Percentiles rank a stretch among this genome's conserved stretches.
phyloP scores from a whole-genome alignment of 2,329 filamentous ascomycete genomes.

The Neocucurbitaria cava region DNA sequence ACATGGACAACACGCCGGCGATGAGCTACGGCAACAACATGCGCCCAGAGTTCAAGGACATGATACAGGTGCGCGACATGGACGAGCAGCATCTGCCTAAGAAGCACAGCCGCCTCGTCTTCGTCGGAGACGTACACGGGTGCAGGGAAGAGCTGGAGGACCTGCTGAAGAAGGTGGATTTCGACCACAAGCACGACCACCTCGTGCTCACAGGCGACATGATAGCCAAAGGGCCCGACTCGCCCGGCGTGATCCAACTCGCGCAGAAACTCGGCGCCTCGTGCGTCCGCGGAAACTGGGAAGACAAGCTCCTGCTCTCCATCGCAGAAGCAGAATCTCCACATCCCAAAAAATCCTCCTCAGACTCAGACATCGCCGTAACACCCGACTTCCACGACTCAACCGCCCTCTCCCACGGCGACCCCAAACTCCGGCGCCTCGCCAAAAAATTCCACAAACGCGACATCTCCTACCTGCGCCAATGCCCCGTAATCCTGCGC shows the following conservation, averaged over 20 bases:
- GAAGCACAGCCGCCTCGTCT: slow-evolving; percentile 68
- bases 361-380: slow-evolving; percentile 32
- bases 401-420: slow-evolving; percentile 40
- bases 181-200: slow-evolving; percentile 63
- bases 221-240: slow-evolving; percentile 83
- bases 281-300: slow-evolving; percentile 90
- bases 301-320: slow-evolving; percentile 80
- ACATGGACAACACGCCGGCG: slow-evolving; percentile 40
- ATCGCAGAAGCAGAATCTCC: slow-evolving; percentile 53
- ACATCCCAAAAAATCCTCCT: slow-evolving; percentile 16
- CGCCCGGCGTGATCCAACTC: slow-evolving; percentile 75
- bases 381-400: slow-evolving; percentile 40
- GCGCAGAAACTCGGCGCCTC: slow-evolving; percentile 77
- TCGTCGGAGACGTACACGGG: slow-evolving; percentile 93
- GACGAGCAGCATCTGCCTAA: slow-evolving; percentile 56
- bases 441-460: slow-evolving; percentile 63
- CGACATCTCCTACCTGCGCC: slow-evolving; percentile 73
- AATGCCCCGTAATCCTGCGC: slow-evolving; percentile 78
- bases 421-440: slow-evolving; percentile 57
- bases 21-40: slow-evolving; percentile 56
- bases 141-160: slow-evolving; percentile 68
- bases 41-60: slow-evolving; percentile 56
- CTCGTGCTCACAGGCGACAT: slow-evolving; percentile 50
- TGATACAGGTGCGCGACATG: slow-evolving; percentile 60
- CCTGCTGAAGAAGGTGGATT: slow-evolving; percentile 72